phyloP scores from a whole-genome alignment of 805 yeast species.

The Candida oleophila region DNA sequence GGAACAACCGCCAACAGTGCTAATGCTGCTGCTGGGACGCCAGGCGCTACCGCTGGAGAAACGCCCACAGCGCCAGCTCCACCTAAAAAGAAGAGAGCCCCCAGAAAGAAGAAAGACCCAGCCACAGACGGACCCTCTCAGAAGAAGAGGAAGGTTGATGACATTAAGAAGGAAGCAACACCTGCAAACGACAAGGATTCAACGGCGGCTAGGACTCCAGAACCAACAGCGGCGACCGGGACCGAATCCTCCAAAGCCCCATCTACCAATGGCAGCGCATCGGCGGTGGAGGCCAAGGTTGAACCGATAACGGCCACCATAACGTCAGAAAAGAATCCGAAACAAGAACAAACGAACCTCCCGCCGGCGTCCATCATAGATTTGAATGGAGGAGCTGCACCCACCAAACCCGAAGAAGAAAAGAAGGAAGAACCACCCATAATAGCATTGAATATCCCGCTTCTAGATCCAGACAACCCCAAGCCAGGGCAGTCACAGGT shows the following conservation, averaged over 20 bases:
- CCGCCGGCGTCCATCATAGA: constrained; percentile 23
- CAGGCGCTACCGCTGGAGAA: background rate
- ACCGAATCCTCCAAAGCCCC: constrained; percentile 11
- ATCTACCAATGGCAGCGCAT: background rate
- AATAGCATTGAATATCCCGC: constrained; percentile 55
- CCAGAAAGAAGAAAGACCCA: constrained; percentile 24
- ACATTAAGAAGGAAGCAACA: background rate
- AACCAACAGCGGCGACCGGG: constrained; percentile 7
- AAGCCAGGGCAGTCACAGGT: constrained; percentile 60
- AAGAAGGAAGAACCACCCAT: constrained; percentile 38
- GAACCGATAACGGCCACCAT: constrained; percentile 12
- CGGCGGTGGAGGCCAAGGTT: background rate
- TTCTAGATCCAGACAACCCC: constrained; percentile 46
- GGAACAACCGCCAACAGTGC: constrained; percentile 4
- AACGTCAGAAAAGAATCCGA: constrained; percentile 15
- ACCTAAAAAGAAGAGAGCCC: constrained; percentile 14
- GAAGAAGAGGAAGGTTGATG: constrained; percentile 3
- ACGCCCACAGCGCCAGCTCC: constrained; percentile 4
- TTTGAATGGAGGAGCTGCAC: background rate
- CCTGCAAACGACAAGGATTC: constrained; percentile 8
- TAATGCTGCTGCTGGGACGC: background rate
- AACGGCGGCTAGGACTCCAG: constrained; percentile 16
- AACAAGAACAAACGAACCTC: constrained; percentile 13
- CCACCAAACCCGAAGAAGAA: background rate
- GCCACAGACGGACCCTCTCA: constrained; percentile 1